phyloP scores from a whole-genome alignment of 306 rosid species.

The Pyrus bretschneideri region DNA sequence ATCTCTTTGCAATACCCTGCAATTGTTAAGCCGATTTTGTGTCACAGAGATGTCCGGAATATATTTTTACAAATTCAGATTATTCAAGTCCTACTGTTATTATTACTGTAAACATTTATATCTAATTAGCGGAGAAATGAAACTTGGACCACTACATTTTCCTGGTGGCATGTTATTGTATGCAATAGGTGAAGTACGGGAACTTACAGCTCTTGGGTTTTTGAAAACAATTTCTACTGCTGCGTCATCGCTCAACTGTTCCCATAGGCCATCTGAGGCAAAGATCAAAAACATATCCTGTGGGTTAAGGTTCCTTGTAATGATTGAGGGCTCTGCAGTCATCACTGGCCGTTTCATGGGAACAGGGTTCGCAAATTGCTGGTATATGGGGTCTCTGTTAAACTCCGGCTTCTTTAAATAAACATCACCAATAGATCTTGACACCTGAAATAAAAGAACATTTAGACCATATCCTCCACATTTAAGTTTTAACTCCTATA shows the following conservation, averaged over 20 bases:
- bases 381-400: slow-evolving; percentile 62
- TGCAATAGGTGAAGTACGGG: neutral
- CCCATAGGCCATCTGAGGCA: slow-evolving; percentile 99
- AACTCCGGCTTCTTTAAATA: slow-evolving; percentile 86
- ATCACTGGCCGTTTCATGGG: slow-evolving; percentile 79
- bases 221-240: slow-evolving; percentile 85
- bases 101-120: neutral
- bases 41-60: neutral
- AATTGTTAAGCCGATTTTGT: slow-evolving; percentile 8
- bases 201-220: slow-evolving; percentile 86
- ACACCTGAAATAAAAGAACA: slow-evolving; percentile 50
- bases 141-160: neutral
- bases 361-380: slow-evolving; percentile 59
- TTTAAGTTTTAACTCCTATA: neutral
- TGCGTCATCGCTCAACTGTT: slow-evolving; percentile 76
- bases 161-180: neutral
- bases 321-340: slow-evolving; percentile 88
- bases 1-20: slow-evolving; percentile 94
- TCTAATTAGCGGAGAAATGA: neutral
- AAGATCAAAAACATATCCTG: slow-evolving; percentile 85
- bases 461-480: slow-evolving; percentile 8
- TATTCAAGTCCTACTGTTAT: neutral
- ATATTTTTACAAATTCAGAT: neutral
- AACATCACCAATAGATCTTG: slow-evolving; percentile 90
- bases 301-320: slow-evolving; percentile 54